phyloP scores from a whole-genome alignment of 257 asterid genomes.

The Agastache rugosa region DNA sequence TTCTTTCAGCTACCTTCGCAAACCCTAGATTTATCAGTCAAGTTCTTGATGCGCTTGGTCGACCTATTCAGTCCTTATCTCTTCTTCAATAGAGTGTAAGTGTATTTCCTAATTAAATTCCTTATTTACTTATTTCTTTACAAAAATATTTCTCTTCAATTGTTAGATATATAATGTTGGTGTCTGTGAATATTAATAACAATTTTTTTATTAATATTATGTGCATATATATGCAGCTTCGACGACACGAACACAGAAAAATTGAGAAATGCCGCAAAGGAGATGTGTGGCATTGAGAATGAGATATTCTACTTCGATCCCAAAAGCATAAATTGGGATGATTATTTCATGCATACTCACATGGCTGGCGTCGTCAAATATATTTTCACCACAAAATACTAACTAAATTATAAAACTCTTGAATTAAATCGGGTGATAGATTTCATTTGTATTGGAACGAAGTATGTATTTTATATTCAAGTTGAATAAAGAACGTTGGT shows the following conservation, averaged over 20 bases:
- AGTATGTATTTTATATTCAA: no score
- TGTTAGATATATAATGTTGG: no score
- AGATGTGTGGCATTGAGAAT: not conserved
- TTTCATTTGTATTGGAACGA: no score
- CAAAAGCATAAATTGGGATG: slow-evolving; percentile 56
- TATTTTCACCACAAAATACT: slow-evolving; percentile 28
- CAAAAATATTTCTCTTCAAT: no score
- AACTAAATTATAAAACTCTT: no score
- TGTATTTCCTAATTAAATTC: not conserved
- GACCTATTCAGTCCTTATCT: slow-evolving; percentile 55
- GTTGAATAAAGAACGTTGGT: no score
- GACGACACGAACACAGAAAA: slow-evolving; percentile 61
- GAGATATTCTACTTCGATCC: slow-evolving; percentile 58
- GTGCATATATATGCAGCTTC: slow-evolving; percentile 40
- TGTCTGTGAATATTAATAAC: no score
- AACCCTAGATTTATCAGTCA: no score
- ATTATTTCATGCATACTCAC: slow-evolving; percentile 58
- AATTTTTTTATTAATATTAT: no score
- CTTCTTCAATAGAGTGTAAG: slow-evolving; percentile 71
- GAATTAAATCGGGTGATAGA: no score
- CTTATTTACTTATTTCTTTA: no score
- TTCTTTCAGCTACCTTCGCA: no score
- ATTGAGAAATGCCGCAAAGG: slow-evolving; percentile 37
- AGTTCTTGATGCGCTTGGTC: slow-evolving; percentile 47
- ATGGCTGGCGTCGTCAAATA: slow-evolving; percentile 55